Evolutionary conservation across 495 filamentous ascomycete species (phyloP).

Genomic region (Penicillium crystallinum): DNA sequence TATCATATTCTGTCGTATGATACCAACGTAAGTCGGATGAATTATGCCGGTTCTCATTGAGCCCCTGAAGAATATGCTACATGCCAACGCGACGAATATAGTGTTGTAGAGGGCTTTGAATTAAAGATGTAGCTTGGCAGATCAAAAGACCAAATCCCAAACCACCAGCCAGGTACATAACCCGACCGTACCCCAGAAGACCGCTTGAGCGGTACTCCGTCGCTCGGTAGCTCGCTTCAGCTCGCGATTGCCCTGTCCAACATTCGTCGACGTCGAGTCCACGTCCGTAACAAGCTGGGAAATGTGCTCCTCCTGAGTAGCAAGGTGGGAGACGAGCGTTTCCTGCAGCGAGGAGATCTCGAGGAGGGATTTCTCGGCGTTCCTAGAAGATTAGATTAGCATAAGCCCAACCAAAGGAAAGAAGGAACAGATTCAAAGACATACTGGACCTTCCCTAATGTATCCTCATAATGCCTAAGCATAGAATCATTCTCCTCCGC

Average conservation of each 20-base stretch:
- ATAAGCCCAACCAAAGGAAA: neutral
- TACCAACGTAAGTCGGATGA: too few relatives aligned
- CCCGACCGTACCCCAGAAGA: constrained; percentile 82
- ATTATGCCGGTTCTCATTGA: too few relatives aligned
- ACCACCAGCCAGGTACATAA: constrained; percentile 76
- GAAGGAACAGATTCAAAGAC: constrained; percentile 27
- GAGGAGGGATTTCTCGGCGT: constrained; percentile 81
- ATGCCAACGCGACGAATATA: neutral
- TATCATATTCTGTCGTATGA: neutral
- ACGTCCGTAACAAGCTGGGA: constrained; percentile 85
- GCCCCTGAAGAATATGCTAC: too few relatives aligned
- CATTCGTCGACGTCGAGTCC: constrained; percentile 71
- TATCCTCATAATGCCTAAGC: constrained; percentile 86
- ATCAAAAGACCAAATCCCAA: constrained; percentile 89
- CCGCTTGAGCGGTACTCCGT: constrained; percentile 75
- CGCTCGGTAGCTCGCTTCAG: constrained; percentile 78
- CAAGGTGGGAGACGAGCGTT: constrained; percentile 77
- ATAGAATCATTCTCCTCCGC: constrained; percentile 89
- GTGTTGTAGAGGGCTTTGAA: neutral
- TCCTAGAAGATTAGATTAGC: constrained; percentile 44
- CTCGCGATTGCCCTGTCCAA: constrained; percentile 85
- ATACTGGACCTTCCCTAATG: constrained; percentile 86
- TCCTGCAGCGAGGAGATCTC: constrained; percentile 93
- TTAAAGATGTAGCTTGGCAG: neutral
- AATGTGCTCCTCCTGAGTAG: constrained; percentile 79